Base-by-base conservation (phyloP, 805 yeast genomes). In the Candida ascalaphidarum region DNA sequence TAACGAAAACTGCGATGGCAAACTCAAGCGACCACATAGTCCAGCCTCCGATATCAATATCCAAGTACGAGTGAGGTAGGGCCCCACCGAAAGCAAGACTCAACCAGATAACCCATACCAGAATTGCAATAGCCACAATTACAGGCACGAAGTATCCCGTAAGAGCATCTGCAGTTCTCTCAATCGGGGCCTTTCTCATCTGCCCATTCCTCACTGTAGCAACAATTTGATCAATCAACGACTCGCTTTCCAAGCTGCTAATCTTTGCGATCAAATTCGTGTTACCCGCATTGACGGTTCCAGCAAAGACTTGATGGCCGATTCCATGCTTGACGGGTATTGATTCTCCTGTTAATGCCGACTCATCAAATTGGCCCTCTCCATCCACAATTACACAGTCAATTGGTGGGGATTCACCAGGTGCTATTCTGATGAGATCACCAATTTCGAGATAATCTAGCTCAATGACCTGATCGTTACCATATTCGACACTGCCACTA, bases 61-160 rank as follows among this genome's bases (percentile, higher is more conserved):
- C 82, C 24, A 78, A 55, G 36, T 79, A 79, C 3, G 40, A 21
- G 0, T 39, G 41, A 0, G 88, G 86, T 11, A 80, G 55, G 1
- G 53, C 40, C 0, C 79, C 78, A 1, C 69, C 44, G 29, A 55
- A 55, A 1, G 81, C 84, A 4, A 79, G 55, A 1, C 62, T 41
- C 13, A 79, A 50, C 92, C 92, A 81, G 6, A 80, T 59, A 4
- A 75, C 42, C 82, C 86, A 81, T 0, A 82, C 78, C 1, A 61
- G 5, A 10, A 79, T 51, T 0, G 89, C 83, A 7, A 78, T 38
- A 10, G 68, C 36, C 3, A 75, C 69, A 11, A 81, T 80, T 1
- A 76, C 36, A 1, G 92, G 92, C 7, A 81, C 92, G 55, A 81
- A 81, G 31, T 70, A 65, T 4, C 84, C 76, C 0, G 89, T 81